phyloP scores from a whole-genome alignment of 805 yeast genomes.

The Yarrowia sp. region DNA sequence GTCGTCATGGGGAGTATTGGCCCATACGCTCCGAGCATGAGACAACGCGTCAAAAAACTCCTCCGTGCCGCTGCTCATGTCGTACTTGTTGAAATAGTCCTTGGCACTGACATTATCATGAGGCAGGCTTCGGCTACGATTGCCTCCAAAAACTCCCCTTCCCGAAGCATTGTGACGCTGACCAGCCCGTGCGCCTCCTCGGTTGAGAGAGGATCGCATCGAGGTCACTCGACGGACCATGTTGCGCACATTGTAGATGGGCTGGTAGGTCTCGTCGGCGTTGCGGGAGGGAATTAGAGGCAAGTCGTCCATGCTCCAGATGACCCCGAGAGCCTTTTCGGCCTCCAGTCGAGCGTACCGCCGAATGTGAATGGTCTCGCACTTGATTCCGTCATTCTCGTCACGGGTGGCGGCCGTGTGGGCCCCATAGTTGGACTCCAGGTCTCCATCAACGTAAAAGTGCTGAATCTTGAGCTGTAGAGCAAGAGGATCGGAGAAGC shows the following conservation, averaged over 20 bases:
- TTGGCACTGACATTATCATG: slow-evolving; percentile 18
- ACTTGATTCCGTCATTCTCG: slow-evolving; percentile 26
- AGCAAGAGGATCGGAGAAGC: slow-evolving; percentile 9
- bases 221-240: slow-evolving; percentile 19
- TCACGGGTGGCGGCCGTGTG: slow-evolving; percentile 27
- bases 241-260: slow-evolving; percentile 25
- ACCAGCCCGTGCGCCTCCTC: background rate
- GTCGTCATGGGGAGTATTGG: slow-evolving; percentile 18
- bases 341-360: slow-evolving; percentile 32
- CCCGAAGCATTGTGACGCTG: slow-evolving; percentile 3
- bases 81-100: slow-evolving; percentile 18
- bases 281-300: slow-evolving; percentile 18
- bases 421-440: slow-evolving; percentile 25
- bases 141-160: slow-evolving; percentile 4
- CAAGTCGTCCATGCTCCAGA: slow-evolving; percentile 18
- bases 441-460: slow-evolving; percentile 24
- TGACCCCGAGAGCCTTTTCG: slow-evolving; percentile 20
- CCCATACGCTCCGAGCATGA: slow-evolving; percentile 24
- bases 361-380: slow-evolving; percentile 29
- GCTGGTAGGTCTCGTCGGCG: slow-evolving; percentile 29
- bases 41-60: slow-evolving; percentile 31
- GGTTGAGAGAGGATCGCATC: slow-evolving; percentile 8
- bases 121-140: slow-evolving; percentile 12
- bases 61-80: slow-evolving; percentile 20
- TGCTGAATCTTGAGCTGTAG: slow-evolving; percentile 24